Conservation (phyloP, 768 basidiomycete genomes). For the Fistulinella prunicolor region DNA sequence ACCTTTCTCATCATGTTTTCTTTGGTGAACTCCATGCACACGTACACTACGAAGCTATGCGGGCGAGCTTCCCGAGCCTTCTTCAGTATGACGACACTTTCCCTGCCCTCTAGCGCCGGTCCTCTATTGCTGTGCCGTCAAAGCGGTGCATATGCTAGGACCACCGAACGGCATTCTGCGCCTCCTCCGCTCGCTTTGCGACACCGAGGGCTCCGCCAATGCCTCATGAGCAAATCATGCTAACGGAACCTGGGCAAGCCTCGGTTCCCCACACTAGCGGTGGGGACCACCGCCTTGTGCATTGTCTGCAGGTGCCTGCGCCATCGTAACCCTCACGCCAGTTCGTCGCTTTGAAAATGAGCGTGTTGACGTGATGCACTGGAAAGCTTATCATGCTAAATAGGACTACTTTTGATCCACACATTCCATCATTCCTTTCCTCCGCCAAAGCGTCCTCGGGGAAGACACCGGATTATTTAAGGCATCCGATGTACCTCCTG, state of each 20-base stretch:
- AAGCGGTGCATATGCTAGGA: constrained; percentile 22
- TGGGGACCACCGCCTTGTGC: constrained; percentile 24
- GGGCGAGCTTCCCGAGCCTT: not conserved
- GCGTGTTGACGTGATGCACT: constrained; percentile 26
- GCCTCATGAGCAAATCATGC: not conserved
- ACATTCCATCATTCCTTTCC: constrained; percentile 18
- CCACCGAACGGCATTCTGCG: constrained; percentile 15
- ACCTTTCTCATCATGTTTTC: not conserved
- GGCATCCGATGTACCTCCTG: not conserved
- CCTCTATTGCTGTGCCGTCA: constrained; percentile 20
- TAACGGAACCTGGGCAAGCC: not conserved
- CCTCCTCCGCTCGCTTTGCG: constrained; percentile 10
- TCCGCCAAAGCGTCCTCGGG: constrained; percentile 19
- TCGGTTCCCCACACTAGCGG: constrained; percentile 11
- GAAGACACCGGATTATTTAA: constrained; percentile 23
- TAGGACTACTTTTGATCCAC: constrained; percentile 13
- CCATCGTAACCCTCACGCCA: constrained; percentile 1
- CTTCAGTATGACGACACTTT: not conserved
- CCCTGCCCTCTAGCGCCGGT: not conserved
- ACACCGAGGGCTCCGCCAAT: not conserved
- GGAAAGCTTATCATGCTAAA: constrained; percentile 24
- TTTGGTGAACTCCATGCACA: not conserved
- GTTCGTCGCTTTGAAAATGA: not conserved
- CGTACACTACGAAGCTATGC: constrained; percentile 4
- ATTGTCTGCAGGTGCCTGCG: constrained; percentile 9